Conservation (phyloP, 2,329 filamentous ascomycete species). For the Pestalotiopsis sp. region DNA sequence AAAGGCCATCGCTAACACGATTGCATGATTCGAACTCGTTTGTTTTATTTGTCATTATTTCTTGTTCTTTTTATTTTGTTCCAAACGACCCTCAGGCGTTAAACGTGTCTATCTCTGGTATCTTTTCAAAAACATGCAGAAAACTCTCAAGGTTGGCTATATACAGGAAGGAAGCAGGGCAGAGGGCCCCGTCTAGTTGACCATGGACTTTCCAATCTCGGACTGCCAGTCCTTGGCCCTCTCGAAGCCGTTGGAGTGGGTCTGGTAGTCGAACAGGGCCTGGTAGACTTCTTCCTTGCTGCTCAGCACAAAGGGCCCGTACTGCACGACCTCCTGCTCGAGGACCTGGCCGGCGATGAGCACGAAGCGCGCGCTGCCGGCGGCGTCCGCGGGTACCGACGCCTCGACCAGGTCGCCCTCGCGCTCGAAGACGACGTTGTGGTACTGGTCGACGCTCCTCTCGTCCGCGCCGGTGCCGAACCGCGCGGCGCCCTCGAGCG, state of each 20-base stretch:
- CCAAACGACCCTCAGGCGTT: background rate
- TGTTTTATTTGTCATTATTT: background rate
- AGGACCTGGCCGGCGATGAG: conserved; percentile 72
- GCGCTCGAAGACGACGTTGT: conserved; percentile 88
- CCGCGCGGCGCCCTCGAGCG: conserved; percentile 71
- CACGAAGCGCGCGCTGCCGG: conserved; percentile 53
- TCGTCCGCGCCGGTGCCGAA: conserved; percentile 59
- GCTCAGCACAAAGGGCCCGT: conserved; percentile 70
- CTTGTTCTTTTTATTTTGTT: background rate
- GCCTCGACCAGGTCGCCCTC: conserved; percentile 76
- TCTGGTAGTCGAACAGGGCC: conserved; percentile 69
- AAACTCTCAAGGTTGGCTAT: conserved; percentile 5
- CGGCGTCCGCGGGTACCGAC: conserved; percentile 67
- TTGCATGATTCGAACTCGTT: conserved; percentile 17
- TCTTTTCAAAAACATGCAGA: background rate
- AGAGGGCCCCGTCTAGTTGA: conserved; percentile 16
- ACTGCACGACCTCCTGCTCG: conserved; percentile 71
- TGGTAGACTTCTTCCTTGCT: conserved; percentile 66
- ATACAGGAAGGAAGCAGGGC: conserved; percentile 1
- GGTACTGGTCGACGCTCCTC: conserved; percentile 67
- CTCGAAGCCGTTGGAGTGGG: conserved; percentile 69
- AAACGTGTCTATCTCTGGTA: conserved; percentile 2
- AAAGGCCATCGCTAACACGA: background rate
- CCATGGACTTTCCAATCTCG: conserved; percentile 48
- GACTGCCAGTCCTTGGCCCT: conserved; percentile 70